Conservation (phyloP, 441 rosid species). For the Erodium trifolium region DNA sequence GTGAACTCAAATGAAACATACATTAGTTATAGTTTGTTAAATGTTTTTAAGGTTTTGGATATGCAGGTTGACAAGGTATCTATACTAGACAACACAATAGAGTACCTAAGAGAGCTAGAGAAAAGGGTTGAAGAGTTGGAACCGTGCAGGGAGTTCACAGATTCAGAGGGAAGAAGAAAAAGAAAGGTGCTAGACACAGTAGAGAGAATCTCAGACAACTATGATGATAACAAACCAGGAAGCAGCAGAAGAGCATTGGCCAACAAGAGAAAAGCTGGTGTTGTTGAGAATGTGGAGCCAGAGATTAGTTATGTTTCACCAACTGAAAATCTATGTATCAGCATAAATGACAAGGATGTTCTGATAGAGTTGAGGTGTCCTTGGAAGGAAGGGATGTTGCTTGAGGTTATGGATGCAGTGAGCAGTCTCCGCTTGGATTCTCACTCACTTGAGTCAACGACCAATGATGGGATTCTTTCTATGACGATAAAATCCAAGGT, state of each 20-base stretch:
- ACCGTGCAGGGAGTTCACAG: slow-evolving; percentile 32
- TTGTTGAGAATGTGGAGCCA: slow-evolving; percentile 27
- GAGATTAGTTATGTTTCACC: slow-evolving; percentile 32
- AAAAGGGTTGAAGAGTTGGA: slow-evolving; percentile 55
- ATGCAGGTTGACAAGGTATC: slow-evolving; percentile 71
- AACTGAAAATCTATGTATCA: slow-evolving; percentile 36
- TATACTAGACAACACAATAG: slow-evolving; percentile 66
- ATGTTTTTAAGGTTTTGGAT: not conserved
- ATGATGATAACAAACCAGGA: slow-evolving; percentile 20
- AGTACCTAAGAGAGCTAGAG: slow-evolving; percentile 60
- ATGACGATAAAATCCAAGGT: slow-evolving; percentile 71
- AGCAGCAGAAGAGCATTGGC: slow-evolving; percentile 20
- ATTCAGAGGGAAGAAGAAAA: slow-evolving; percentile 32
- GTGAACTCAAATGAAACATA: not conserved
- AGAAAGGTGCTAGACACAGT: slow-evolving; percentile 41
- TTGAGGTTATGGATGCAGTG: slow-evolving; percentile 60
- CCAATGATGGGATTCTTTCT: slow-evolving; percentile 50
- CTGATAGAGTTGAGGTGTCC: slow-evolving; percentile 59
- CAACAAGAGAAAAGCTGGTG: slow-evolving; percentile 57
- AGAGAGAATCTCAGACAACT: slow-evolving; percentile 62
- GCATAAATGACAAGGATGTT: slow-evolving; percentile 41
- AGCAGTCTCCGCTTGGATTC: slow-evolving; percentile 64
- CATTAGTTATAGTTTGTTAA: not conserved
- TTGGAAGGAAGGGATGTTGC: slow-evolving; percentile 77
- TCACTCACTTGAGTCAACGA: slow-evolving; percentile 65